Conservation (phyloP, 768 basidiomycete species). For the Lentinula sp. region DNA sequence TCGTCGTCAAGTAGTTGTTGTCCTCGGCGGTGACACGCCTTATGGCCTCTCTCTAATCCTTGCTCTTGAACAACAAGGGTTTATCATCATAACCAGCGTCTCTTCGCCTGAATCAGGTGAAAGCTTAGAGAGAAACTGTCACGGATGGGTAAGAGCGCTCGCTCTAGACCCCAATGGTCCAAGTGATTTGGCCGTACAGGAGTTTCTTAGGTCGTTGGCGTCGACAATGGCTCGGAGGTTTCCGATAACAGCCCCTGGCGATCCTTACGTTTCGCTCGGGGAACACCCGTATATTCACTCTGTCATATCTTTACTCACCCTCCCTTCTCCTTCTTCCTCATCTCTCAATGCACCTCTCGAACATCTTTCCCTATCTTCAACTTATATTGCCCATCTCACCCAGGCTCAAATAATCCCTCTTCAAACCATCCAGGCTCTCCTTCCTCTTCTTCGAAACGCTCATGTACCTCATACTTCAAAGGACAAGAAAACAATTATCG, state of each 20-base stretch:
- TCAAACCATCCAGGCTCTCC: constrained; percentile 66
- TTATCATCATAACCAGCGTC: constrained; percentile 80
- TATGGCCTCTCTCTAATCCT: constrained; percentile 66
- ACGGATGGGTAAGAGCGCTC: constrained; percentile 32
- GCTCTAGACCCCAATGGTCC: constrained; percentile 1
- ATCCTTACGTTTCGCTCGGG: constrained; percentile 67
- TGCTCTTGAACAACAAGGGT: constrained; percentile 73
- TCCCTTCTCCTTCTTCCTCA: constrained; percentile 32
- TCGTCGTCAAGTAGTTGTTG: constrained; percentile 29
- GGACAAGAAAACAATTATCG: constrained; percentile 47
- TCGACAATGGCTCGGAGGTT: constrained; percentile 79
- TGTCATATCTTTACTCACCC: constrained; percentile 68
- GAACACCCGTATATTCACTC: constrained; percentile 70
- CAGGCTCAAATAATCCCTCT: constrained; percentile 75
- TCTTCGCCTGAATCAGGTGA: constrained; percentile 59
- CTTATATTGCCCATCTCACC: constrained; percentile 66
- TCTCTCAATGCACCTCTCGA: constrained; percentile 57
- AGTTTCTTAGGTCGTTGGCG: constrained; percentile 76
- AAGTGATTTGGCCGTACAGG: constrained; percentile 52
- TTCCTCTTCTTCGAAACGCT: constrained; percentile 71
- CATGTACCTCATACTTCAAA: constrained; percentile 37
- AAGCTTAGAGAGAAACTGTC: constrained; percentile 54
- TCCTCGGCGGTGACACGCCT: constrained; percentile 76
- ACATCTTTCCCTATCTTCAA: constrained; percentile 53
- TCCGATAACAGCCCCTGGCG: constrained; percentile 72